A percentile compares a stretch with the other conserved stretches of the same genome.
These are phyloP conservation scores for Aspergillus sp. DNA, from an alignment of 2,329 filamentous ascomycete species.

Conservation along the genomic window DNA sequence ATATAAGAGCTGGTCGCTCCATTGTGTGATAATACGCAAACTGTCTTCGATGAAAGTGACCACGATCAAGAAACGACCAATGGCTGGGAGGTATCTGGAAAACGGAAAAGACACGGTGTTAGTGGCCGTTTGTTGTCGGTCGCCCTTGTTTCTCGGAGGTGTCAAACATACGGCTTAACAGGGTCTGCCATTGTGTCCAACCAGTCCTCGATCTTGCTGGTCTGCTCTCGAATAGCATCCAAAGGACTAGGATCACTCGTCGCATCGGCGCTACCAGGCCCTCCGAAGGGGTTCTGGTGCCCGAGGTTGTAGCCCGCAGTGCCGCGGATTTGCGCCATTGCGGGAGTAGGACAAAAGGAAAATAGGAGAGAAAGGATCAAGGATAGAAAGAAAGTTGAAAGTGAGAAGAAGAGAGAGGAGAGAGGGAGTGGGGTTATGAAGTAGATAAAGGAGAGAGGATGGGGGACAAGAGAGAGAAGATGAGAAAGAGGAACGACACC, in stretches of 20 bases:
- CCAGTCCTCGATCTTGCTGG: conserved; percentile 95
- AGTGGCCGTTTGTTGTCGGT: conserved; percentile 9
- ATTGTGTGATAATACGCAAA: conserved; percentile 93
- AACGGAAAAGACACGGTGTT: conserved; percentile 25
- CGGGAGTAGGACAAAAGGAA: conserved; percentile 10
- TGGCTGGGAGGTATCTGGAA: conserved; percentile 80
- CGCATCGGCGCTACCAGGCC: conserved; percentile 53
- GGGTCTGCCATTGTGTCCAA: conserved; percentile 85
- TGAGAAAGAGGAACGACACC: not conserved
- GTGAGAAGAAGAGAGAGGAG: conserved; percentile 3
- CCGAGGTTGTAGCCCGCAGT: conserved; percentile 80
- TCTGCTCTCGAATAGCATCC: conserved; percentile 87
- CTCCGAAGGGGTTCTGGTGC: conserved; percentile 67
- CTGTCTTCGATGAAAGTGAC: conserved; percentile 98
- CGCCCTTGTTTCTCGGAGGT: conserved; percentile 11
- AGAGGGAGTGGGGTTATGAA: not conserved
- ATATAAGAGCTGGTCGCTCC: conserved; percentile 90
- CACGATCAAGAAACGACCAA: conserved; percentile 95
- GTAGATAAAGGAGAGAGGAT: not conserved
- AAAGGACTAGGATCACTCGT: conserved; percentile 70
- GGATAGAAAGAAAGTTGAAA: conserved; percentile 3
- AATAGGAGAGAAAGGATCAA: conserved; percentile 1
- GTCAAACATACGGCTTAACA: conserved; percentile 76
- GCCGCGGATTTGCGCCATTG: conserved; percentile 55
- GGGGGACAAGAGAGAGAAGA: not conserved